Conservation (phyloP, 129 eudicot species). For the Smallanthus sonchifolius region DNA sequence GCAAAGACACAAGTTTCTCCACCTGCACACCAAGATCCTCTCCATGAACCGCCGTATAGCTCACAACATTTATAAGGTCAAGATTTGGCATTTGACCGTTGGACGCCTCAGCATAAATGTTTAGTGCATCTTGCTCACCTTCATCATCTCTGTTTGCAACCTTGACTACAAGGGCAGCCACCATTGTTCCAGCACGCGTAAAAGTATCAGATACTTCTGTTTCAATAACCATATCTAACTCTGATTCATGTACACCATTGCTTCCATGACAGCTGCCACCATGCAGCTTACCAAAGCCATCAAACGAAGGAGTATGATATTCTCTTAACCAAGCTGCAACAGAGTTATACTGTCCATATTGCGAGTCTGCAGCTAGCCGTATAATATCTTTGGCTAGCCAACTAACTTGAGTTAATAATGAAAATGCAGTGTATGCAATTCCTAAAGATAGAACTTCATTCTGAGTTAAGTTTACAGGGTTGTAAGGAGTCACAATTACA, state of each 20-base stretch:
- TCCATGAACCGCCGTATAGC: constrained; percentile 80
- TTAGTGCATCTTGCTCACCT: constrained; percentile 51
- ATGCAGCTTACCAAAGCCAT: constrained; percentile 26
- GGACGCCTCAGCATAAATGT: constrained; percentile 91
- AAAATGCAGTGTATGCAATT: constrained; percentile 61
- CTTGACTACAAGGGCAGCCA: constrained; percentile 90
- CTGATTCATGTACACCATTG: constrained; percentile 10
- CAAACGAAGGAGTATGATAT: constrained; percentile 63
- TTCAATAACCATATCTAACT: constrained; percentile 19
- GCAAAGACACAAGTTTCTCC: constrained; percentile 55
- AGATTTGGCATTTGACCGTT: constrained; percentile 99
- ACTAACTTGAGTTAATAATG: constrained; percentile 68
- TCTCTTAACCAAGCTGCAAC: constrained; percentile 90
- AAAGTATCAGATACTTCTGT: constrained; percentile 41
- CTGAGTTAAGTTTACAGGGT: constrained; percentile 44
- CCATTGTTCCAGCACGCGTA: constrained; percentile 92
- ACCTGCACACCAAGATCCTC: constrained; percentile 74
- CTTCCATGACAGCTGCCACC: constrained; percentile 37
- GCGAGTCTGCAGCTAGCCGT: constrained; percentile 96
- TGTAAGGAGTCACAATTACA: constrained; percentile 90
- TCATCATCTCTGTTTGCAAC: constrained; percentile 49
- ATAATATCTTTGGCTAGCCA: constrained; percentile 98
- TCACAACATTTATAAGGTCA: constrained; percentile 81
- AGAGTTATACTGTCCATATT: constrained; percentile 67
- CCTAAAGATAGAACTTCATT: constrained; percentile 80